Evolutionary conservation across 768 basidiomycete species (phyloP), one percentile per base, ranked within the genome.

Genomic region (Floccularia luteovirens): DNA sequence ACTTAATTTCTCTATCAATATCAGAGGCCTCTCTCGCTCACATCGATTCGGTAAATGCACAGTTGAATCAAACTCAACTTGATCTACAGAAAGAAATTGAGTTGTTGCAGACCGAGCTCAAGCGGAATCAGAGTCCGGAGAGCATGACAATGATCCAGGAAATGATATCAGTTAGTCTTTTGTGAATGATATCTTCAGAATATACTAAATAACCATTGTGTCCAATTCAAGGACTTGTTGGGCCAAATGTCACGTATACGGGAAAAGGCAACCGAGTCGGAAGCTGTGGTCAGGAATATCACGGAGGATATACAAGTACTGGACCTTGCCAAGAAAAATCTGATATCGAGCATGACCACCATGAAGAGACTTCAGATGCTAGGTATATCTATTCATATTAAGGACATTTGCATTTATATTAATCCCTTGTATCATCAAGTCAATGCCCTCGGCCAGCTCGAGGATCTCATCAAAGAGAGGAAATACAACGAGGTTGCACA

Each of bases 221-320:
- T 36, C 20, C 34, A 22, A 41, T 30, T 32, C 8, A 53, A 97
- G 93, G 92, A 96, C 54, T 71, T 98, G 12, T 73, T 98, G 35
- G 82, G 85, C 20, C 94, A 98, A 64, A 94, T 97, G 79, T 92
- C 86, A 25, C 84, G 86, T 41, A 96, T 98, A 48, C 77, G 91
- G 31, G 92, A 97, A 62, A 97, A 97, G 56, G 92, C 94, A 0
- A 88, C 90, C 1, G 96, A 99, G 56, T 92, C 90, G 2, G 96
- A 98, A 52, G 91, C 91, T 1, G 90, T 98, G 35, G 96, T 98
- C 19, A 75, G 86, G 39, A 81, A 90, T 49, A 96, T 98, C 48
- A 99, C 96, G 2, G 85, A 88, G 48, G 96, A 99, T 59, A 98
- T 99, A 35, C 93, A 97, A 57, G 77, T 85, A 3, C 70, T 99